Conservation (phyloP, 2,329 filamentous ascomycete genomes). For the Calonectria fujianensis region DNA sequence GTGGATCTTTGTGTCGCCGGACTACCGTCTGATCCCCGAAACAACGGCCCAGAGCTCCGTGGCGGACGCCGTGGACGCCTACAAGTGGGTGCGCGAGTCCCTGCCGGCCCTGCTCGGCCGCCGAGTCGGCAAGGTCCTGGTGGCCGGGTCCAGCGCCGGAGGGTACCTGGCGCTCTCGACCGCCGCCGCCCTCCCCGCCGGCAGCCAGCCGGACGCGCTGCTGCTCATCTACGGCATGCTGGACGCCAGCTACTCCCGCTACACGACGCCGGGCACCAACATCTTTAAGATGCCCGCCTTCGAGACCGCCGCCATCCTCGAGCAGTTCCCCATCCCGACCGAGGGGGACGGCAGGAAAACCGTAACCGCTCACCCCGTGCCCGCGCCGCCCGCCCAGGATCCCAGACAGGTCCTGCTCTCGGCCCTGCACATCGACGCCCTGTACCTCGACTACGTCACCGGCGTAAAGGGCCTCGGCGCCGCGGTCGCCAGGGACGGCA, state of each 20-base stretch:
- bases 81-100: conserved; percentile 45
- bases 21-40: conserved; percentile 51
- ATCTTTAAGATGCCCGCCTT: conserved; percentile 41
- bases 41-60: conserved; percentile 46
- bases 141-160: conserved; percentile 50
- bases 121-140: conserved; percentile 37
- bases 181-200: conserved; percentile 2
- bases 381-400: conserved; percentile 8
- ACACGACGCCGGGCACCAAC: conserved; percentile 43
- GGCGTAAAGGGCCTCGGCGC: conserved; percentile 39
- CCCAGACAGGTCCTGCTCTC: conserved; percentile 31
- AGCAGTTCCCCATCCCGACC: conserved; percentile 37
- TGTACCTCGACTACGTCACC: conserved; percentile 51
- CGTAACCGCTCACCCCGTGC: conserved; percentile 33
- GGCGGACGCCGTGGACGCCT: conserved; percentile 47
- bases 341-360: conserved; percentile 35
- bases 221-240: conserved; percentile 50
- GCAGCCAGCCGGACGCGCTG: conserved; percentile 38
- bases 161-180: conserved; percentile 47
- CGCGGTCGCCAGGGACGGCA: conserved; percentile 36
- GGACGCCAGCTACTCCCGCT: conserved; percentile 35
- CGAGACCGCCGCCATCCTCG: conserved; percentile 38
- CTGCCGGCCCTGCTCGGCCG: conserved; percentile 36
- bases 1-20: conserved; percentile 52
- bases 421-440: conserved; percentile 47